Evolutionary conservation across 1,139 yeast genomes (phyloP).

Genomic region (Blastobotrys elegans): DNA sequence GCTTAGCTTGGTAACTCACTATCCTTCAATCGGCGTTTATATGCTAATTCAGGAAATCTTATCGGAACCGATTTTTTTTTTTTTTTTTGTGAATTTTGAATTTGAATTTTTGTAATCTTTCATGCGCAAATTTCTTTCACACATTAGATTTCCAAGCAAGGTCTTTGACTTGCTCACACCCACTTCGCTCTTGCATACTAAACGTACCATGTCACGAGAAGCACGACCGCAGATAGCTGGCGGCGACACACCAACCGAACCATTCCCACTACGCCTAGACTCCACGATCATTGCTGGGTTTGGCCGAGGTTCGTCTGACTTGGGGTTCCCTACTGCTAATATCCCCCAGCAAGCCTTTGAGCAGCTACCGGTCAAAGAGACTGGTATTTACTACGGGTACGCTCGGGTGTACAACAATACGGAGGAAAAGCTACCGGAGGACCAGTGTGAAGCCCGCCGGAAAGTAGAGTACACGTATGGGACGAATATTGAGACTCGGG

Average conservation of each 20-base stretch:
- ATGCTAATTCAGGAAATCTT: no score
- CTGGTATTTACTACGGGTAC: conserved; percentile 93
- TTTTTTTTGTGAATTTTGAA: no score
- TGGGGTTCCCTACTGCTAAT: conserved; percentile 96
- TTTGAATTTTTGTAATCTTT: no score
- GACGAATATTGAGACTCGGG: conserved; percentile 37
- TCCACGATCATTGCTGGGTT: conserved; percentile 75
- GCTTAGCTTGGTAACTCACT: no score
- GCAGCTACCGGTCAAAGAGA: conserved; percentile 45
- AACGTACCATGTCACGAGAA: conserved; percentile 13
- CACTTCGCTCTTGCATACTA: no score
- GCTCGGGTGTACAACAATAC: conserved; percentile 39
- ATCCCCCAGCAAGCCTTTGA: conserved; percentile 57
- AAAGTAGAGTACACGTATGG: conserved; percentile 58
- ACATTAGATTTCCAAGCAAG: no score
- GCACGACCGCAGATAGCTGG: conserved; percentile 33
- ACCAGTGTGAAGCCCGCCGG: conserved; percentile 13
- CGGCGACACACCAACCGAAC: conserved; percentile 49
- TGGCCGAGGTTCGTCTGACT: conserved; percentile 90
- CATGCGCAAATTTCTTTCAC: no score
- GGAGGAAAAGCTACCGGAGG: conserved; percentile 13
- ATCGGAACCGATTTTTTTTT: no score
- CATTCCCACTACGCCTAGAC: conserved; percentile 60
- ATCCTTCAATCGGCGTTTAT: no score
- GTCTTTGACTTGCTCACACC: no score